Evolutionary conservation across 2,329 filamentous ascomycete genomes (phyloP).

Genomic region (Lasiodiplodia citricola): DNA sequence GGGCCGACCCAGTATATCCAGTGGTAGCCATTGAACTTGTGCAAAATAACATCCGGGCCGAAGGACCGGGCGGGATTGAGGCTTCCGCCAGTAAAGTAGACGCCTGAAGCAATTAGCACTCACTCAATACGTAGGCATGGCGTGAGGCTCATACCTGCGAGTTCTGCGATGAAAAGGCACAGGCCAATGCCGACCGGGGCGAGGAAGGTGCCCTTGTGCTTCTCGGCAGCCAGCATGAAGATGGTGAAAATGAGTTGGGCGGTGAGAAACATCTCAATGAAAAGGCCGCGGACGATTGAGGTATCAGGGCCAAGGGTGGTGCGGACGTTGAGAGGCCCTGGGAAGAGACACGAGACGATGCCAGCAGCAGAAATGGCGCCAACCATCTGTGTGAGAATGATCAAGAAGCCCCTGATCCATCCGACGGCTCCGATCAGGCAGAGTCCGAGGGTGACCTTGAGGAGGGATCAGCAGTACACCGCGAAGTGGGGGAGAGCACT

Average conservation of each 20-base stretch:
- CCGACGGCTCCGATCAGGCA: slow-evolving; percentile 54
- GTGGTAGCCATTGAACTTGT: slow-evolving; percentile 51
- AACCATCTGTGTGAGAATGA: slow-evolving; percentile 53
- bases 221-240: slow-evolving; percentile 51
- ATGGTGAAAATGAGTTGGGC: slow-evolving; percentile 57
- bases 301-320: slow-evolving; percentile 51
- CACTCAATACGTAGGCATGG: background rate
- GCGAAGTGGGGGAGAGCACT: slow-evolving; percentile 20
- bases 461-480: background rate
- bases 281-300: slow-evolving; percentile 52
- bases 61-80: slow-evolving; percentile 58
- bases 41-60: slow-evolving; percentile 53
- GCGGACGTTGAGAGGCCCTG: slow-evolving; percentile 52
- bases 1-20: slow-evolving; percentile 61
- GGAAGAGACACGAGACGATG: slow-evolving; percentile 52
- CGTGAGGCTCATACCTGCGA: slow-evolving; percentile 41
- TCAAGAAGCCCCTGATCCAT: slow-evolving; percentile 50
- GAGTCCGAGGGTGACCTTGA: slow-evolving; percentile 54
- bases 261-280: slow-evolving; percentile 58
- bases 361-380: slow-evolving; percentile 53
- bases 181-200: slow-evolving; percentile 52
- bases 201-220: slow-evolving; percentile 47
- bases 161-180: slow-evolving; percentile 53
- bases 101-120: slow-evolving; percentile 36
- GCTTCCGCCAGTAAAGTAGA: slow-evolving; percentile 54